Base-by-base conservation (phyloP, 2,329 filamentous ascomycete species). In the Trichoderma koningiopsis region DNA sequence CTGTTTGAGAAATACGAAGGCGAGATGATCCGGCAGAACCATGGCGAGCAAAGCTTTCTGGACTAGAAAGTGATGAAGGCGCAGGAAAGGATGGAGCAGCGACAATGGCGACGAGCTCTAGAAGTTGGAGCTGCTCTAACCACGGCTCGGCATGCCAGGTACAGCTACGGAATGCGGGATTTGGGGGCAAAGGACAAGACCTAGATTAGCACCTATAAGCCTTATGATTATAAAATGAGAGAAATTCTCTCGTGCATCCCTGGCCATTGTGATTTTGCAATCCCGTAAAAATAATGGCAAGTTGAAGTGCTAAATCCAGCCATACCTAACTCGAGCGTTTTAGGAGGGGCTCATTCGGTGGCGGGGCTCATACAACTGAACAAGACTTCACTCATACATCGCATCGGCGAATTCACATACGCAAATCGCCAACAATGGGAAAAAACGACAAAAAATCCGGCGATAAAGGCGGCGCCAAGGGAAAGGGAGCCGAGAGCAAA, bases 1-100 rank as follows among this genome's bases (percentile, higher is more conserved):
- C 73, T 86, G 10, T 88, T 84, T 74, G 79, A 85, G 72, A 83
- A 81, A 71, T 74, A 81, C 35, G 81, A 86, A 74, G 81, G 78
- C 13, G 81, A 82, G 62, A 79, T 79, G 74, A 78, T 83, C 64
- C 79, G 79, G 68, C 72, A 80, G 60, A 73, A 76, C 4, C 74
- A 79, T 16, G 83, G 84, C 1, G 79, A 82, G 16, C 72, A 77
- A 40, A 77, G 72, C 8, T 84, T 82, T 68, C 69, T 81, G 13
- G 79, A 81, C 31, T 84, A 81, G 83, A 82, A 79, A 57, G 73
- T 79, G 33, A 75, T 75, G 66, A 78, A 75, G 70, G 76, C 76
- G 1, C 69, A 77, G 70, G 76, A 79, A 65, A 72, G 71, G 61
- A 72, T 74, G 47, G 71, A 78, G 6, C 72, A 71, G 58, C 75